These are phyloP conservation scores for Aspergillus awamori DNA, from an alignment of 2,329 filamentous ascomycete genomes.

Conservation along the genomic window DNA sequence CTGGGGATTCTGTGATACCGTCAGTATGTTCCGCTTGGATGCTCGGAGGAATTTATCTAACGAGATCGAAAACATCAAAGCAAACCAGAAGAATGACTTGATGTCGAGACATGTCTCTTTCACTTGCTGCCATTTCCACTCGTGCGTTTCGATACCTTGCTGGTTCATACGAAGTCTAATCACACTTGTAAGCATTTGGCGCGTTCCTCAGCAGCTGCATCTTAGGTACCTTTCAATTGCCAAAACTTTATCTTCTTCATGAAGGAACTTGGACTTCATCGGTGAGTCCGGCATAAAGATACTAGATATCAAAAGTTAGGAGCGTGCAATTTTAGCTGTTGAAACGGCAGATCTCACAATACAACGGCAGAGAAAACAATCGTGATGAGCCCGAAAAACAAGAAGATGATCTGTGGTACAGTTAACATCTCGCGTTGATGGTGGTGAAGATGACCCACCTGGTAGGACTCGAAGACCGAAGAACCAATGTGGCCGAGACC, in stretches of 20 bases:
- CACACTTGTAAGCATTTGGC: conserved; percentile 8
- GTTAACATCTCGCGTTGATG: background rate
- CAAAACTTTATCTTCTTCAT: conserved; percentile 58
- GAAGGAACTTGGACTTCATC: conserved; percentile 61
- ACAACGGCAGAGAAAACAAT: conserved; percentile 56
- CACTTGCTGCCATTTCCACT: conserved; percentile 58
- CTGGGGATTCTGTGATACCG: conserved; percentile 50
- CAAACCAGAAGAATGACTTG: conserved; percentile 66
- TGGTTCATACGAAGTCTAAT: conserved; percentile 54
- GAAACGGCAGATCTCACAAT: conserved; percentile 35
- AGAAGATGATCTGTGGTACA: conserved; percentile 32
- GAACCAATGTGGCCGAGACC: conserved; percentile 55
- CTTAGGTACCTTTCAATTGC: conserved; percentile 56
- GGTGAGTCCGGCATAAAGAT: conserved; percentile 67
- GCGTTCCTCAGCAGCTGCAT: background rate
- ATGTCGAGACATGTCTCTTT: conserved; percentile 58
- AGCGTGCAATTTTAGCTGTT: no score
- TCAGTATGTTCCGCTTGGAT: conserved; percentile 10
- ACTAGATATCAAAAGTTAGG: conserved; percentile 14
- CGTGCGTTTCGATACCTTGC: conserved; percentile 42
- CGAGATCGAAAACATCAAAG: conserved; percentile 58
- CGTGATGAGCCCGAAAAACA: conserved; percentile 52
- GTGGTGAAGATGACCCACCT: conserved; percentile 37
- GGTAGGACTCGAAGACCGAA: conserved; percentile 52
- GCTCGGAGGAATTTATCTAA: conserved; percentile 22